Base-by-base conservation (phyloP, 768 basidiomycete genomes). In the Amanita fuliginea region DNA sequence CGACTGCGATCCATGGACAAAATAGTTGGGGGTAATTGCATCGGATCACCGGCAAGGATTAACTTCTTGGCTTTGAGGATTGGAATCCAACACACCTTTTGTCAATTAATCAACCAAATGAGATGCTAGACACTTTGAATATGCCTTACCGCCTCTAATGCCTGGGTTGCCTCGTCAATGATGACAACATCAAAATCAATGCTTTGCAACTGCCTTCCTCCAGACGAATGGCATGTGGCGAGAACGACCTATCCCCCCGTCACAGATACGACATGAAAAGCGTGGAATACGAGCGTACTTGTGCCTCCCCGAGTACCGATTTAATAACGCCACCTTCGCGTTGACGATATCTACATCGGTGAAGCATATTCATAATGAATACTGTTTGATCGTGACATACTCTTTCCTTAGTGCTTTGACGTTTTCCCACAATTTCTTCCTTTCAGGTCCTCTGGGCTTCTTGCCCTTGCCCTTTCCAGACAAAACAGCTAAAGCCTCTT, bases 161-260 rank as follows among this genome's bases (percentile, higher is more conserved):
- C 95, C 63, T 98, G 96, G 0, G 96, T 97, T 0, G 96, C 96
- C 67, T 99, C 96, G 56, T 99, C 96, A 47, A 99, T 94, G 41
- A 99, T 85, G 9, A 93, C 80, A 0, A 95, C 86, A 60, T 99
- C 96, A 59, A 99, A 99, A 1, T 74, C 66, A 49, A 82, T 74
- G 52, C 83, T 78, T 37, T 76, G 74, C 6, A 98, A 66, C 55
- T 94, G 90, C 18, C 85, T 69, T 3, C 87, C 83, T 0, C 95
- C 96, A 4, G 95, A 79, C 10, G 91, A 87, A 68, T 98, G 94
- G 56, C 95, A 98, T 2, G 96, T 99, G 1, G 93, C 83, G 9
- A 98, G 65, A 0, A 98, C 88, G 35, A 98, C 73, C 84, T 88
- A 40, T 32, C n/a, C 7, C n/a, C 40, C 14, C 14, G 13, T 36